Conservation (phyloP, 495 filamentous ascomycete species). For the Aspergillus bertholletiae region DNA sequence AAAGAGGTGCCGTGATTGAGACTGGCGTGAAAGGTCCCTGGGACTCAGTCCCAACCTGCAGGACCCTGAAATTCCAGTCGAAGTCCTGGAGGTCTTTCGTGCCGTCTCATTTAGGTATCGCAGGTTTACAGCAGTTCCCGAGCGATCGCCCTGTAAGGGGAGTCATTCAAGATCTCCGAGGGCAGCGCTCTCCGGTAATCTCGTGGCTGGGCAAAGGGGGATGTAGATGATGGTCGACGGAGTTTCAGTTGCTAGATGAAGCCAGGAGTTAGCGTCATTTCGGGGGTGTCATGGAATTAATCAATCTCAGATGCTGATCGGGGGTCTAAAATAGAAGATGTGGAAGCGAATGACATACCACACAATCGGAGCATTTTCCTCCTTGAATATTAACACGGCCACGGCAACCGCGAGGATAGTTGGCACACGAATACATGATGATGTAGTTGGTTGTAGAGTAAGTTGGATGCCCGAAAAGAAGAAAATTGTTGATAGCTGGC, state of each 20-base stretch:
- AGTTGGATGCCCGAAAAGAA: not conserved
- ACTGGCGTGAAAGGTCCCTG: constrained; percentile 6
- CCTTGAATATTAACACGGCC: constrained; percentile 43
- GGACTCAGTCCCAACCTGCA: constrained; percentile 22
- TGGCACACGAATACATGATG: constrained; percentile 49
- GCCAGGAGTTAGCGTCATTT: constrained; percentile 12
- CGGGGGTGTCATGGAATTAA: not conserved
- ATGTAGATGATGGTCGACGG: constrained; percentile 39
- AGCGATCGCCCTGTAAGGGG: constrained; percentile 21
- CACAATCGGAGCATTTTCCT: constrained; percentile 45
- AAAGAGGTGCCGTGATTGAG: constrained; percentile 3
- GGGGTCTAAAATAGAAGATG: not conserved
- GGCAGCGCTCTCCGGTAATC: constrained; percentile 40
- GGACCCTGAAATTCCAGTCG: constrained; percentile 15
- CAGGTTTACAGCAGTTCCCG: constrained; percentile 19
- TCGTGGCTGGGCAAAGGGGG: constrained; percentile 42
- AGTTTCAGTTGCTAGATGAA: constrained; percentile 34
- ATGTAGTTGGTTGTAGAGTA: not conserved
- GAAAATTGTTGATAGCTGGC: constrained; percentile 1
- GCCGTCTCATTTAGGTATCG: not conserved
- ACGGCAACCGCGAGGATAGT: constrained; percentile 49
- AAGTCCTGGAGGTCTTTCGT: constrained; percentile 2
- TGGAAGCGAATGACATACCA: constrained; percentile 32
- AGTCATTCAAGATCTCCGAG: constrained; percentile 34
- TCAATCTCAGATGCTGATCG: not conserved